Evolutionary conservation across 2,329 filamentous ascomycete species (phyloP).

Genomic region (Myrmaecium sp.): DNA sequence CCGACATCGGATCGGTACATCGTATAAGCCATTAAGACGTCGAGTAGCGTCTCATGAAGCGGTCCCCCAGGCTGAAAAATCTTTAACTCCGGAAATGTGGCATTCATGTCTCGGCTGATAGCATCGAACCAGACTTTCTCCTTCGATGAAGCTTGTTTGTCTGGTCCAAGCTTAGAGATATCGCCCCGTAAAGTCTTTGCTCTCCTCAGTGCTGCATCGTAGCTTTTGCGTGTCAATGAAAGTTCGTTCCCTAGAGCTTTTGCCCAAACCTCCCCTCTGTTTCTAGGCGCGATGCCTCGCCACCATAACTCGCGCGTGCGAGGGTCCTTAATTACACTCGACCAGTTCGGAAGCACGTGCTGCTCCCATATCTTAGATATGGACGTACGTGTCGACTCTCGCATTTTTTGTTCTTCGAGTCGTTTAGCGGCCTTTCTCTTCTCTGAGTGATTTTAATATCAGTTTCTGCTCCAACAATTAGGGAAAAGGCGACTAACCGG

Average conservation of each 20-base stretch:
- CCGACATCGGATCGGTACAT: conserved; percentile 74
- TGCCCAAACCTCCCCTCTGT: conserved; percentile 52
- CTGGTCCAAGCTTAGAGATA: conserved; percentile 27
- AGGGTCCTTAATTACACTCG: conserved; percentile 49
- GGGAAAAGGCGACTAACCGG: conserved; percentile 24
- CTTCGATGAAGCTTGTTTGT: conserved; percentile 30
- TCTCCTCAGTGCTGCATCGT: conserved; percentile 50
- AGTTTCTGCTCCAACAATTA: background rate
- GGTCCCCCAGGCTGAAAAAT: conserved; percentile 55
- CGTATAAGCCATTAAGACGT: conserved; percentile 61
- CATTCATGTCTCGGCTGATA: conserved; percentile 47
- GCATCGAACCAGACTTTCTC: conserved; percentile 44
- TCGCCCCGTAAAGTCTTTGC: conserved; percentile 45
- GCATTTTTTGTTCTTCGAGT: conserved; percentile 34
- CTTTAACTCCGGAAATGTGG: conserved; percentile 53
- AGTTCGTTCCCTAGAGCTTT: conserved; percentile 59
- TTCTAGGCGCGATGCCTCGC: conserved; percentile 57
- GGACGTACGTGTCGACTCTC: conserved; percentile 32
- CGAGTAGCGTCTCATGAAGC: conserved; percentile 48
- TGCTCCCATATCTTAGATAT: conserved; percentile 53
- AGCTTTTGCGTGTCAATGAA: conserved; percentile 49
- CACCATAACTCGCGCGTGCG: conserved; percentile 66
- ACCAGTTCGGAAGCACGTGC: conserved; percentile 62
- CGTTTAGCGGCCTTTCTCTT: conserved; percentile 31
- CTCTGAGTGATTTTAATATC: conserved; percentile 17